Evolutionary conservation across 495 filamentous ascomycete genomes (phyloP).

Genomic region (Podospora fimiseda): DNA sequence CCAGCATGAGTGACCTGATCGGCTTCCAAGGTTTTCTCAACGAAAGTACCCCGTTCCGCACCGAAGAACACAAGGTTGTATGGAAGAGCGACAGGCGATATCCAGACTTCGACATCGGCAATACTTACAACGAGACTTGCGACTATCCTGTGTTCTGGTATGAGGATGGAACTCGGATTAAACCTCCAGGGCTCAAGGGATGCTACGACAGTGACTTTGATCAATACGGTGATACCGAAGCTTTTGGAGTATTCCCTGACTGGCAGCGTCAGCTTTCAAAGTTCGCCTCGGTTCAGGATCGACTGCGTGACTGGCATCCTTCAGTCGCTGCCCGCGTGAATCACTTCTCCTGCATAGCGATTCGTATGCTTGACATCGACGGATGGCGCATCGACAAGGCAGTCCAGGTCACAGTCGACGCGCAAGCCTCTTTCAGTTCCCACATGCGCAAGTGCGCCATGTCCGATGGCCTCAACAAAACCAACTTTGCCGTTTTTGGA

Average conservation of each 20-base stretch:
- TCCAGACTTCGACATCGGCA: constrained; percentile 57
- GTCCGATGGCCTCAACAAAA: constrained; percentile 40
- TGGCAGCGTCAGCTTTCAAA: constrained; percentile 63
- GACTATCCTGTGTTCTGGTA: constrained; percentile 62
- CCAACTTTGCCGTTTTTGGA: constrained; percentile 60
- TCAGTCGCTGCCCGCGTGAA: constrained; percentile 53
- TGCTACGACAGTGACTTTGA: constrained; percentile 70
- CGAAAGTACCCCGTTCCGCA: constrained; percentile 54
- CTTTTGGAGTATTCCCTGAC: constrained; percentile 62
- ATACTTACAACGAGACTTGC: constrained; percentile 54
- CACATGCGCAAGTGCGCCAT: constrained; percentile 52
- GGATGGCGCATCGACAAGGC: constrained; percentile 68
- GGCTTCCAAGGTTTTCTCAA: constrained; percentile 64
- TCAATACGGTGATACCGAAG: constrained; percentile 62
- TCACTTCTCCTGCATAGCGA: constrained; percentile 61
- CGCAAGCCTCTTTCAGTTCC: constrained; percentile 50
- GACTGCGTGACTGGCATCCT: constrained; percentile 64
- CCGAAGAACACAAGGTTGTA: constrained; percentile 49
- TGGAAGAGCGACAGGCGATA: constrained; percentile 57
- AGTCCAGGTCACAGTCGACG: constrained; percentile 59
- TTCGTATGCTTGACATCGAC: constrained; percentile 60
- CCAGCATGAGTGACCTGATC: constrained; percentile 59
- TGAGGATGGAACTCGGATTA: constrained; percentile 52
- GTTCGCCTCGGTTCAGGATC: constrained; percentile 70
- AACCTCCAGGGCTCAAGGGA: constrained; percentile 45